Base-by-base conservation (phyloP, 768 basidiomycete species). In the Mycena vulgaris region DNA sequence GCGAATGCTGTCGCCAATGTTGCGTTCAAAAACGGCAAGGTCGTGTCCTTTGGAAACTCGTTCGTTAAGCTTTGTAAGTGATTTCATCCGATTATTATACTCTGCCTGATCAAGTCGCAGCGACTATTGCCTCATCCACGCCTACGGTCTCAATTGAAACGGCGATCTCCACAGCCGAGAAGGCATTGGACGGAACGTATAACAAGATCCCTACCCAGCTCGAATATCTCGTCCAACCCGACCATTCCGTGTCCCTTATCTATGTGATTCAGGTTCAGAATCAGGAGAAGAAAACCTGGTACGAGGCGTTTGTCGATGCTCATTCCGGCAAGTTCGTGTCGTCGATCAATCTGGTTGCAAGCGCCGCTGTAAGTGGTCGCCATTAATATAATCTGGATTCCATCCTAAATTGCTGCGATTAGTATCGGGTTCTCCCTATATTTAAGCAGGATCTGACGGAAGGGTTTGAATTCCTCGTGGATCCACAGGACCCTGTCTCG, bases 301-400 rank as follows among this genome's bases (percentile, higher is more conserved):
- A 80, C 71, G 85, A 87, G 76, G 86, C 85, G 3, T 84, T 84
- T 64, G 82, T 87, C 62, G 85, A 86, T 58, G 85, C 83, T 16
- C 80, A 81, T 61, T 76, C 79, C 30, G 82, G 83, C 19, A 82
- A 83, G 42, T 74, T 87, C 52, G 74, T 86, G 31, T 75, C 79
- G 27, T 78, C 84, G 21, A 82, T 83, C 63, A 85, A 87, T 71
- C 86, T 86, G 75, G 84, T 79, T 49, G 68, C 78, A 42, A 76
- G 79, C 47, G 76, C 78, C 14, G 75, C 78, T 27, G 78, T 78
- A 37, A 39, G 76, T 68, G 8, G 17, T n/a, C n/a, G n/a, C n/a
- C n/a, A n/a, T n/a, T 14, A 35, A 28, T 21, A n/a, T 10, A 13
- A 9, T 52, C 13, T 5, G 11, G 42, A 1, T 27, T 57, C 33